A percentile compares a stretch with the other conserved stretches of the same genome.
Evolutionary conservation across 129 eudicot genomes (phyloP).

Genomic region (Logfia minima): DNA sequence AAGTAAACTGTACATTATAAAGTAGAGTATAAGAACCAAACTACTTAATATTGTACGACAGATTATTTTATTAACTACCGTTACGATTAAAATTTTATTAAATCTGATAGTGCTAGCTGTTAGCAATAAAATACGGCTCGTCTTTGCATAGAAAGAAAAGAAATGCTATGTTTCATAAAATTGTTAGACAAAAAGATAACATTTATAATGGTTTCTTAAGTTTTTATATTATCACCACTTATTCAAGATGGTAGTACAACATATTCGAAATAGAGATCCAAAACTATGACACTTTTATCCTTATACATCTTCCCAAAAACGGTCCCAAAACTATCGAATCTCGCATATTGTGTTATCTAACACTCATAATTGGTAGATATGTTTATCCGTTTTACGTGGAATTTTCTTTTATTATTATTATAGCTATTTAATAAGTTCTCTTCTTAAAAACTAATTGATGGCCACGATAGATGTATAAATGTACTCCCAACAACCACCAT

Average conservation of each 20-base stretch:
- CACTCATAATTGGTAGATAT: not conserved
- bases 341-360: not conserved
- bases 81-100: not conserved
- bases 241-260: slow-evolving; percentile 5
- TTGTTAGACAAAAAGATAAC: slow-evolving; percentile 5
- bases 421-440: not conserved
- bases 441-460: no score
- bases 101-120: not conserved
- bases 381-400: no score
- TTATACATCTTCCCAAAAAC: not conserved
- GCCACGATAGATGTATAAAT: no score
- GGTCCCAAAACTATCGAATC: slow-evolving; percentile 16
- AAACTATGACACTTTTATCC: no score
- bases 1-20: no score
- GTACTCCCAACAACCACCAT: not conserved
- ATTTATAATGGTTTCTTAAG: not conserved
- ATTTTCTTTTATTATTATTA: not conserved
- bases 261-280: slow-evolving; percentile 10
- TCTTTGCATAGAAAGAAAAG: not conserved
- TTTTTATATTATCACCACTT: not conserved
- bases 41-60: no score
- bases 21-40: no score
- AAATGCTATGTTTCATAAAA: not conserved
- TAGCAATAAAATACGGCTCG: not conserved
- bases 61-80: no score